Conservation (phyloP, 2,329 filamentous ascomycete species). For the Rachicladosporium sp. region DNA sequence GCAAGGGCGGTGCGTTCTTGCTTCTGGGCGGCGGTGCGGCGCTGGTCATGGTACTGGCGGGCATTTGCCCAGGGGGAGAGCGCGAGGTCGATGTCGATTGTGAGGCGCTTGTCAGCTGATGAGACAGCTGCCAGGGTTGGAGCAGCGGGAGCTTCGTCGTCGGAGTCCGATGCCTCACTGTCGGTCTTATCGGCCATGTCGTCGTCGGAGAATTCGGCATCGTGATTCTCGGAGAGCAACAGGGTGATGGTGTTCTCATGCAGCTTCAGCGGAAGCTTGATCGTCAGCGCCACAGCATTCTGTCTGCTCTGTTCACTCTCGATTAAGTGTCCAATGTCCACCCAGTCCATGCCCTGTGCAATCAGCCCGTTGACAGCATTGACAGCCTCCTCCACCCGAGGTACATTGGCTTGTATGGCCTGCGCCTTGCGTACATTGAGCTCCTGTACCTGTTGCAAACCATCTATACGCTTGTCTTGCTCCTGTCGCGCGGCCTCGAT, state of each 20-base stretch:
- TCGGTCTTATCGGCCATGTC: conserved; percentile 52
- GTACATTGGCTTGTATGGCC: conserved; percentile 80
- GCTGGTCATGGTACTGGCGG: conserved; percentile 82
- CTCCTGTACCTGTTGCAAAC: conserved; percentile 67
- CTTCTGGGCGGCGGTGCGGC: conserved; percentile 70
- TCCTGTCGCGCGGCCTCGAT: conserved; percentile 74
- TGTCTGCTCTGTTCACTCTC: conserved; percentile 70
- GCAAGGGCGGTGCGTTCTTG: conserved; percentile 76
- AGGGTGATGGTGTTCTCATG: conserved; percentile 83
- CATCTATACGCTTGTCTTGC: conserved; percentile 73
- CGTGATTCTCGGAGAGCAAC: conserved; percentile 59
- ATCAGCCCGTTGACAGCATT: conserved; percentile 88
- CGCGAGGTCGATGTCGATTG: conserved; percentile 73
- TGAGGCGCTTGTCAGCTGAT: conserved; percentile 37
- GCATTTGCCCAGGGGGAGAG: conserved; percentile 83
- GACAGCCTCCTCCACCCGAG: conserved; percentile 83
- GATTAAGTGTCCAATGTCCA: conserved; percentile 76
- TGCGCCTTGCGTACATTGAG: conserved; percentile 78
- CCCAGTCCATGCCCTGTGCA: conserved; percentile 93
- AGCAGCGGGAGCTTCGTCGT: conserved; percentile 36
- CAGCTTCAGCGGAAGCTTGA: conserved; percentile 76
- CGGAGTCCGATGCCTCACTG: conserved; percentile 48
- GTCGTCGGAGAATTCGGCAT: conserved; percentile 43
- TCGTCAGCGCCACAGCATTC: conserved; percentile 78
- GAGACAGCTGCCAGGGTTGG: conserved; percentile 16